Percentiles rank a stretch among this genome's conserved stretches.
phyloP scores from a whole-genome alignment of 2,329 filamentous ascomycete genomes.

The Fusarium sp. region DNA sequence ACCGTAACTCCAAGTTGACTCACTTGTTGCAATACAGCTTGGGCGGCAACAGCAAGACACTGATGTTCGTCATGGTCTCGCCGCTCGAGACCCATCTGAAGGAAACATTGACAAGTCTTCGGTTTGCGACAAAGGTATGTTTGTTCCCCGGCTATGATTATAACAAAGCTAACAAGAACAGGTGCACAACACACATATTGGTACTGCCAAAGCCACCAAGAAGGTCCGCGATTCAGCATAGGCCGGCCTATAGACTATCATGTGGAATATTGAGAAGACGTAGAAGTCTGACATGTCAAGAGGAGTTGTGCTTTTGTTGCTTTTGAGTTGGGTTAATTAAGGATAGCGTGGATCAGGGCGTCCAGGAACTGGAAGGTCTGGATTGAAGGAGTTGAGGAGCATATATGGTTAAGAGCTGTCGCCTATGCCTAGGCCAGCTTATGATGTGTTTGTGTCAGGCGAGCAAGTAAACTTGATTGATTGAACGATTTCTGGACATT shows the following conservation, averaged over 20 bases:
- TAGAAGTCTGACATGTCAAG: neutral
- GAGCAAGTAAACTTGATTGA: slow-evolving; percentile 24
- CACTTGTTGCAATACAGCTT: slow-evolving; percentile 95
- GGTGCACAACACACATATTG: slow-evolving; percentile 92
- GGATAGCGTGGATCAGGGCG: slow-evolving; percentile 29
- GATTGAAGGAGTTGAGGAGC: slow-evolving; percentile 41
- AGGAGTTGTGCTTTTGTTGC: slow-evolving; percentile 13
- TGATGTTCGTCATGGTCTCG: slow-evolving; percentile 99
- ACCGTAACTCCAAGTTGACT: slow-evolving; percentile 96
- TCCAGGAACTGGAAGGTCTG: slow-evolving; percentile 14
- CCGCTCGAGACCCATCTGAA: slow-evolving; percentile 89
- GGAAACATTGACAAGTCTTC: slow-evolving; percentile 93
- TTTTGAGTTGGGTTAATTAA: slow-evolving; percentile 16
- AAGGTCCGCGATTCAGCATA: slow-evolving; percentile 61
- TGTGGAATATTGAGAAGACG: neutral
- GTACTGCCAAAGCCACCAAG: slow-evolving; percentile 82
- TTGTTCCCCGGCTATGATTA: neutral
- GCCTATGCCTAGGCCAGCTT: slow-evolving; percentile 23
- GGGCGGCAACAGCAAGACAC: slow-evolving; percentile 94
- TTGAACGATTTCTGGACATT: slow-evolving; percentile 40
- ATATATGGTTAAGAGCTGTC: slow-evolving; percentile 40
- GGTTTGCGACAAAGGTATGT: slow-evolving; percentile 91
- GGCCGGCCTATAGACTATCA: slow-evolving; percentile 9
- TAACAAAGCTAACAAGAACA: slow-evolving; percentile 46
- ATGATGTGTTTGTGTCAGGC: slow-evolving; percentile 35